Base-by-base conservation (phyloP, 306 rosid genomes). In the Pyrus betulifolia region DNA sequence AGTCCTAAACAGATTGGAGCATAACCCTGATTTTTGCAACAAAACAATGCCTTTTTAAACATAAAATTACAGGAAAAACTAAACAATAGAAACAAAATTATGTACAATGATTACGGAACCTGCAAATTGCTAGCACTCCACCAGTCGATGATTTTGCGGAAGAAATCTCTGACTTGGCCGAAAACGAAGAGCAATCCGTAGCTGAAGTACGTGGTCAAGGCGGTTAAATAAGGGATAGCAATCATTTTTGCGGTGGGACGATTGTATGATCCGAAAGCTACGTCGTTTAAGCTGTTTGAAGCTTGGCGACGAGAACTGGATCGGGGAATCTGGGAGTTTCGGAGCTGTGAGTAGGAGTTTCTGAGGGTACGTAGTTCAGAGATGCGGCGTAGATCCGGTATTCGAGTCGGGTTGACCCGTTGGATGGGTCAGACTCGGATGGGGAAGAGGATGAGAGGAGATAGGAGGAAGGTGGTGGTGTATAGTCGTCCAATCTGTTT, bases 1-100 rank as follows among this genome's bases (percentile, higher is more conserved):
- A 89, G 95, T 28, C 98, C 98, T 77, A 93, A 84, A 78, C 97
- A 93, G 88, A 93, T 91, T 69, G 97, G 98, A 2, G 98, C 97
- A 54, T 93, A 93, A 18, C 98, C 98, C 93, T 79, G 62, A 15
- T 62, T n/a, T 51, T n/a, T 22, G 22, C 31, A 55, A 44, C 38
- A 18, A 70, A 45, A 11, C 59, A 75, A 28, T 15, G 25, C 12
- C 0, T 62, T 4, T 30, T 63, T 21, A 17, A 7, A 8, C 66
- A 2, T 4, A 61, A 61, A 61, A n/a, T 60, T 11, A 12, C 28
- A 61, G 7, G 22, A 40, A 17, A 18, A 1, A 22, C 11, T 27
- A 23, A 65, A 14, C 19, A 31, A 23, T 2, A 58, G 22, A 62
- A 2, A 63, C 38, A 5, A 46, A 46, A 19, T 9, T 10, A 33